phyloP scores from a whole-genome alignment of 129 eudicot species.

The Pseudognaphalium luteoalbum region DNA sequence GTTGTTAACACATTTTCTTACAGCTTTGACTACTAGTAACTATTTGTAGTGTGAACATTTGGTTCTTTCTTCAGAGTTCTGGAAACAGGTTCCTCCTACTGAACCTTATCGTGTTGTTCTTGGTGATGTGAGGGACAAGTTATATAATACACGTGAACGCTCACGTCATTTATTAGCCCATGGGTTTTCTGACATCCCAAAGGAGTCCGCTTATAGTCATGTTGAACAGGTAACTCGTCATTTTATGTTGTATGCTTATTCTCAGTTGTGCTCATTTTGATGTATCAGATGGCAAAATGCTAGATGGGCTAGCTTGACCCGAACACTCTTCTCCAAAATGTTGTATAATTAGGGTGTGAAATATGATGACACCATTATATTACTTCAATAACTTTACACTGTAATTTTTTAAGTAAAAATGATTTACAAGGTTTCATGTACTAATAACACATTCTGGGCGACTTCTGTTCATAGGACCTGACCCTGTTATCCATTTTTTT shows the following conservation, averaged over 20 bases:
- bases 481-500: no score
- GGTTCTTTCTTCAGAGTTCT: conserved; percentile 60
- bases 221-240: conserved; percentile 65
- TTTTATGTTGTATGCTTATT: not conserved
- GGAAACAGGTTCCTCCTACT: conserved; percentile 82
- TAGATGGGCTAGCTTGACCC: no score
- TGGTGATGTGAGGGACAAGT: conserved; percentile 92
- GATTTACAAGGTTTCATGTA: no score
- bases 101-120: conserved; percentile 96
- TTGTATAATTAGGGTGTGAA: no score
- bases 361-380: no score
- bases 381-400: no score
- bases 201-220: conserved; percentile 69
- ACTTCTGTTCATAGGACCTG: no score
- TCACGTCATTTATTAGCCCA: conserved; percentile 83
- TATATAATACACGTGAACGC: conserved; percentile 91
- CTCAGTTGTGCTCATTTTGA: conserved; percentile 1
- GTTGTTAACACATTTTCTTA: not conserved
- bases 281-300: no score
- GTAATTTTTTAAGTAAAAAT: no score
- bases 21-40: not conserved
- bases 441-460: no score
- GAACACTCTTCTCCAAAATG: no score
- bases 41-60: conserved; percentile 9
- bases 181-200: conserved; percentile 80